Conservation (phyloP, 345 rosid genomes). For the Hevea brasiliensis region DNA sequence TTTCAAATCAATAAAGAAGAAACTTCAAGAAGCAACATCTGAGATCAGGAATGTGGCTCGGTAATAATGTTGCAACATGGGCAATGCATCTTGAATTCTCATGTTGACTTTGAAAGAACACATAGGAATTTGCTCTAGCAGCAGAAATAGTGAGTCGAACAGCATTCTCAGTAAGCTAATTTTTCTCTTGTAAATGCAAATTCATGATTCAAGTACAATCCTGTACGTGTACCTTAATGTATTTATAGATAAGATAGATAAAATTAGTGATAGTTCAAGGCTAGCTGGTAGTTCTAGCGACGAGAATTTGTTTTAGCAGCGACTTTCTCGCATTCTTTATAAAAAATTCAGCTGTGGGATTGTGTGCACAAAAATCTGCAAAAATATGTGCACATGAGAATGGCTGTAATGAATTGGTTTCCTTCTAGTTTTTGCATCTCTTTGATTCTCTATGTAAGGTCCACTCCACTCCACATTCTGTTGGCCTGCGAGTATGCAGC, state of each 20-base stretch:
- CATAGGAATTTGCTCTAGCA: not conserved
- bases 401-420: not conserved
- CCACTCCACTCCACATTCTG: not conserved
- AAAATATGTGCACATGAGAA: too few relatives aligned
- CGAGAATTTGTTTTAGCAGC: not conserved
- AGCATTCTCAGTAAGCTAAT: not conserved
- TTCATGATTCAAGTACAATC: not conserved
- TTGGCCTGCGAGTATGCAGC: not conserved
- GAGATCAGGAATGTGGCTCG: slow-evolving; percentile 66
- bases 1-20: slow-evolving; percentile 67
- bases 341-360: not conserved
- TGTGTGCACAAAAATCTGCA: not conserved
- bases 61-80: slow-evolving; percentile 30
- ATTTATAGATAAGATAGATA: not conserved
- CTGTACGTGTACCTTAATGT: not conserved
- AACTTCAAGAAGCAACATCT: slow-evolving; percentile 76
- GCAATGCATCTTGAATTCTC: not conserved
- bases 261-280: not conserved
- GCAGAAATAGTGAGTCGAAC: not conserved
- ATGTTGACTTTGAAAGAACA: not conserved
- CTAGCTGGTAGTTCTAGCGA: not conserved
- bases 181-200: not conserved
- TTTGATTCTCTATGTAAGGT: not conserved
- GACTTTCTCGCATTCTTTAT: not conserved
- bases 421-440: not conserved